Evolutionary conservation across 441 rosid species (phyloP), one percentile per base, ranked within the genome.

Genomic region (Arabidopsis lyrata): DNA sequence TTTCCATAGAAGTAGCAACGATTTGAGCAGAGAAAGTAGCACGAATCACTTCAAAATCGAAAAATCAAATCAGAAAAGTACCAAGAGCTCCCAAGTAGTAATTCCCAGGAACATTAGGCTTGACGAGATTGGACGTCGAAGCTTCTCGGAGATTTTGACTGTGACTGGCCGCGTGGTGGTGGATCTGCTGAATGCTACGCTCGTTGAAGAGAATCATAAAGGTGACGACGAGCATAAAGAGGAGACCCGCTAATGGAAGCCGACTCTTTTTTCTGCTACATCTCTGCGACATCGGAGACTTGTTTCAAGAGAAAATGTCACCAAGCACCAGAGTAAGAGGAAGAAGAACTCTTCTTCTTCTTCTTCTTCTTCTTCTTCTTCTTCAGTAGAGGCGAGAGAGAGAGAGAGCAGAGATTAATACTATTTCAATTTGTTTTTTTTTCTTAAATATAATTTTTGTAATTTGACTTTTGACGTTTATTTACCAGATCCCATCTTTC

Each of bases 251-350:
- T 8, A 92, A 15, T 15, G 86, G 97, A 55, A 88, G 75, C 9
- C 84, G 95, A 78, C 85, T 75, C 83, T 81, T 92, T 80, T 79
- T 95, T 57, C 88, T 82, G 80, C 59, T 85, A 88, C 97, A 90
- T 84, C 88, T 87, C 83, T 82, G 90, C 83, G 84, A 83, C 87
- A 81, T 84, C 36, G 22, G 18, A 8, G 36, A 32, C 18, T 34
- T 18, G 22, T 22, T 22, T 10, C 11, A 10, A 1, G 48, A 59
- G 7, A 36, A 3, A 45, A 31, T 6, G 41, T 15, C 15, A 55
- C 20, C 35, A 54, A 53, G 18, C 59, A 54, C 44, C 15, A 9
- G 20, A 47, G 22, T 42, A 14, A 42, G 38, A 35, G 38, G 35
- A 34, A 16, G 63, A 58, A 58, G 15, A 54, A 2, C 14, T 54